Evolutionary conservation across 495 filamentous ascomycete genomes (phyloP).

Genomic region (Copromyces sp.): DNA sequence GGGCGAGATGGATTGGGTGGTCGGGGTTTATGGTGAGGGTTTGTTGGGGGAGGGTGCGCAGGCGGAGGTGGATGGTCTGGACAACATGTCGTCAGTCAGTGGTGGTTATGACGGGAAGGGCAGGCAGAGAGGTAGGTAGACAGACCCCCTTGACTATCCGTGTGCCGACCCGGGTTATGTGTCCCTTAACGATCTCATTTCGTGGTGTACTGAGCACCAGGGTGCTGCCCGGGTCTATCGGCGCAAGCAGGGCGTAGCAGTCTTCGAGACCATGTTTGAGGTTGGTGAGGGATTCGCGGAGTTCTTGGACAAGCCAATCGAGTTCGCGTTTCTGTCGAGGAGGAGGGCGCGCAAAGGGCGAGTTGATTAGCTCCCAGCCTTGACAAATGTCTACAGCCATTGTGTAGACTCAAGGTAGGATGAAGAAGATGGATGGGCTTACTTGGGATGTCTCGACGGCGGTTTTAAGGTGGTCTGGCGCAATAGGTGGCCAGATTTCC

Average conservation of each 20-base stretch:
- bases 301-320: constrained; percentile 71
- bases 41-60: constrained; percentile 40
- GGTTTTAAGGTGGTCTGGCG: constrained; percentile 50
- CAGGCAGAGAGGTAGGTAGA: constrained; percentile 10
- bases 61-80: constrained; percentile 38
- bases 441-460: constrained; percentile 62
- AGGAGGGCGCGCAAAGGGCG: not conserved
- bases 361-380: constrained; percentile 27
- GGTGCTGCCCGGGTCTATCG: constrained; percentile 72
- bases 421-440: constrained; percentile 9
- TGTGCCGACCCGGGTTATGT: constrained; percentile 72
- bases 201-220: constrained; percentile 80
- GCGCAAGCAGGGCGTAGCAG: constrained; percentile 73
- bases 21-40: constrained; percentile 39
- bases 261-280: constrained; percentile 81
- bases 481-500: constrained; percentile 64
- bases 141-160: constrained; percentile 66
- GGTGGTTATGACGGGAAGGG: not conserved
- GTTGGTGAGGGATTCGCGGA: constrained; percentile 66
- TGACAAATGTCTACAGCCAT: constrained; percentile 10
- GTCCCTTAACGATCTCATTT: constrained; percentile 83
- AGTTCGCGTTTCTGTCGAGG: constrained; percentile 67
- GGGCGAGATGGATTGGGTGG: constrained; percentile 52
- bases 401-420: not conserved
- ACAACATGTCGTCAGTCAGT: not conserved